Percentiles rank a stretch among this genome's conserved stretches.
Evolutionary conservation across 768 basidiomycete species (phyloP).

Genomic region (Termitomyces sp.): DNA sequence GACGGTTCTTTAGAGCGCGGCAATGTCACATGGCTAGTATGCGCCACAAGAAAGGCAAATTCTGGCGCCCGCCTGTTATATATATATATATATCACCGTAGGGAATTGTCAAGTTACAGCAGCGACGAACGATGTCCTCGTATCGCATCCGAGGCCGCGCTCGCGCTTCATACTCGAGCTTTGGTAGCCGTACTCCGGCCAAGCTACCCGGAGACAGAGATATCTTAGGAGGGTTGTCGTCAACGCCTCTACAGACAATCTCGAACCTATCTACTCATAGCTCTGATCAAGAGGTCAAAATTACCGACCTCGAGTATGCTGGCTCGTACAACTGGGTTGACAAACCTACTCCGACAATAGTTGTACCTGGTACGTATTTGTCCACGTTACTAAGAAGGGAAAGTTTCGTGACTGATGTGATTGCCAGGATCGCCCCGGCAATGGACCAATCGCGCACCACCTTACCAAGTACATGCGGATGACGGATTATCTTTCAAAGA

Average conservation of each 20-base stretch:
- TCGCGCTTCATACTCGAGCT: background rate
- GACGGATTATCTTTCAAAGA: conserved; percentile 48
- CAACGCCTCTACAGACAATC: conserved; percentile 28
- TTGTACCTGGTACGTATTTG: conserved; percentile 44
- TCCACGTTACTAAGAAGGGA: background rate
- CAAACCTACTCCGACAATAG: conserved; percentile 44
- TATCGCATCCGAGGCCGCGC: conserved; percentile 1
- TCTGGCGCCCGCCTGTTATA: background rate
- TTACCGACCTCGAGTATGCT: conserved; percentile 37
- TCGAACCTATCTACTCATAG: conserved; percentile 16
- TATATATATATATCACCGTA: background rate
- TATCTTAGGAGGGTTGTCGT: conserved; percentile 34
- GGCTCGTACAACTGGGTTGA: conserved; percentile 57
- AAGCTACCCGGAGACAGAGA: conserved; percentile 25
- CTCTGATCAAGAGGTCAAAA: conserved; percentile 29
- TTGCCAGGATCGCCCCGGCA: conserved; percentile 46
- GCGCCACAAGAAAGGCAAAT: background rate
- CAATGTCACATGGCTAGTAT: background rate
- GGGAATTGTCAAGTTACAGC: background rate
- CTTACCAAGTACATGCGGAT: conserved; percentile 57
- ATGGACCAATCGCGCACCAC: conserved; percentile 48
- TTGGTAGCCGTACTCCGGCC: background rate
- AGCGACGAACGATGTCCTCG: background rate
- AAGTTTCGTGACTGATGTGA: background rate
- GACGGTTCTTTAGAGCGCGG: background rate